Evolutionary conservation across 306 rosid species (phyloP), one percentile per base, ranked within the genome.

Genomic region (Geum urbanum): DNA sequence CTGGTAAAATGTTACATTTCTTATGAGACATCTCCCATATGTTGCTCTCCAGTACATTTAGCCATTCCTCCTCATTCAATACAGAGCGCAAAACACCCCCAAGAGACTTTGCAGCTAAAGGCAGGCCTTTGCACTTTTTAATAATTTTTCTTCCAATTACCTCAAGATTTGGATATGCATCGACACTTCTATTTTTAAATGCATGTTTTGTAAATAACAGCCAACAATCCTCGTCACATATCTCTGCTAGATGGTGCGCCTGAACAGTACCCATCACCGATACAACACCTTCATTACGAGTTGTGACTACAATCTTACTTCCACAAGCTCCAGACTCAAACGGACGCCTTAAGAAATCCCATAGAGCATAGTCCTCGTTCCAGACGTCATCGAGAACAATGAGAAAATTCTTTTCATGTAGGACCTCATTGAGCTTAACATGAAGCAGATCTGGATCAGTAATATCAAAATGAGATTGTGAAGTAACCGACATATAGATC

Each of bases 101-200:
- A 13, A 58, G 64, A 27, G 64, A 58, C 7, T 58, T 58, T 2
- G 20, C 44, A 13, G 44, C 64, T 16, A 14, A 35, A 32, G 64
- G 64, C 12, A 78, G 49, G 20, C 76, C 72, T 0, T 13, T 20
- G 46, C 74, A 79, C 22, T 59, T 75, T 2, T 0, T 10, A 39
- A 56, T 44, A 3, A 71, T 74, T 40, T 71, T 40, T 46, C 45
- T 32, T 11, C 77, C 80, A 10, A 79, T 71, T 5, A 12, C 64
- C 35, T 58, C 44, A 6, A 58, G 44, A 58, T 32, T 14, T 32
- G 64, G 11, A 8, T 11, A 10, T 4, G 44, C 44, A 35, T 40
- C 24, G 8, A 12, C 11, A 58, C 7, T 18, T 58, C 20, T 9
- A 58, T 32, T 58, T 58, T 39, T 8, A 5, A 69, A 69, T 18